A percentile compares a stretch with the other conserved stretches of the same genome.
These are phyloP conservation scores for Prototheca cutis DNA, from an alignment of 163 green algal species.

Conservation along the genomic window DNA sequence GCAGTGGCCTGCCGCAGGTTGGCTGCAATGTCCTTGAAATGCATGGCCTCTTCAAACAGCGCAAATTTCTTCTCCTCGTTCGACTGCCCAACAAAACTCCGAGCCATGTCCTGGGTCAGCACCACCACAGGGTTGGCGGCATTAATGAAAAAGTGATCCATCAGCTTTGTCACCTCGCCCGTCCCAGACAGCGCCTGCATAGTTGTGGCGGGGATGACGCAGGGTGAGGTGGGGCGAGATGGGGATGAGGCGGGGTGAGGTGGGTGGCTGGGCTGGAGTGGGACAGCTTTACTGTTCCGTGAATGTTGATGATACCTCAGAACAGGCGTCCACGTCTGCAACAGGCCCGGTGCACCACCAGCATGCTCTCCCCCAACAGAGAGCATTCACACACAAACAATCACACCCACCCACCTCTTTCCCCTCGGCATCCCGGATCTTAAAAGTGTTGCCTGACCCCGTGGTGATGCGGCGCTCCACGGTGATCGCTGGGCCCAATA, in stretches of 20 bases:
- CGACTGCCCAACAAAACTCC: conserved; percentile 25
- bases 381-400: not conserved
- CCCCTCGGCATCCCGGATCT: conserved; percentile 15
- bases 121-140: conserved; percentile 41
- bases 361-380: not conserved
- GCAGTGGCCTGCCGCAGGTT: conserved; percentile 20
- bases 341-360: too few species aligned
- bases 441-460: conserved; percentile 1
- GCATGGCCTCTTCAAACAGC: conserved; percentile 43
- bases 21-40: conserved; percentile 19
- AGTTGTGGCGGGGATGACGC: too few species aligned
- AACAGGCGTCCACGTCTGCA: too few species aligned
- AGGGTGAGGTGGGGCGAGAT: too few species aligned
- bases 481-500: conserved; percentile 39
- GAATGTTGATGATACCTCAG: too few species aligned
- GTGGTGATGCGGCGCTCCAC: conserved; percentile 29
- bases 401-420: not conserved
- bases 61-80: conserved; percentile 26
- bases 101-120: conserved; percentile 44
- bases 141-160: conserved; percentile 38
- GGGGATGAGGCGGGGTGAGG: too few species aligned
- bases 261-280: too few species aligned
- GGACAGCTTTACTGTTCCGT: too few species aligned
- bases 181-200: conserved; percentile 4
- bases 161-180: conserved; percentile 20